Evolutionary conservation across 176 grass and related monocot species (phyloP), one percentile per base, ranked within the genome.

Genomic region (Cenchrus americanus): DNA sequence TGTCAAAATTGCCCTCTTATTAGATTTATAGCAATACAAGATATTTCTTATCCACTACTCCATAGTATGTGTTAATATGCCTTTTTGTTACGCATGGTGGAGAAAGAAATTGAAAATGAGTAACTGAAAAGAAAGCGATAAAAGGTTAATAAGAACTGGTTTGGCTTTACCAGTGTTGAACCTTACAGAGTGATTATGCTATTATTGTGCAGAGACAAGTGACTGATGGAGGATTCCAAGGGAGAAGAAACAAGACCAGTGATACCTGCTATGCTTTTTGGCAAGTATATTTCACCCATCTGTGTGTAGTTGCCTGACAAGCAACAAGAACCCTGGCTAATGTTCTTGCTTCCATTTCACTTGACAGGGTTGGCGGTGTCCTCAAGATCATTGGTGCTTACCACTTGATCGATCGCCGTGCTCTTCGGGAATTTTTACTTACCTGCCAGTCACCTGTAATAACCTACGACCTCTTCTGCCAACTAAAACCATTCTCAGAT

Each of bases 181-280:
- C 48, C 52, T 55, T 71, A 80, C 59, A 49, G 54, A 82, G 41
- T 72, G 18, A 34, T 52, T 84, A 18, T 49, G 72, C 32, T 78
- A 62, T 21, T 34, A 7, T 48, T 24, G 10, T 71, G 42, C 46
- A 96, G 96, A 98, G 91, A 51, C 96, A 94, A 94, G 87, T 62
- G 1, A 62, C 23, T 19, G 77, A 96, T 59, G 93, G 93, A 40
- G 96, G 93, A 37, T 95, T 98, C 71, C 96, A 98, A 74, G 96
- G 96, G 24, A 88, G 96, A 89, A 71, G 69, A 49, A 98, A 98
- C 80, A 98, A 95, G 74, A 19, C 50, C 41, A 95, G 85, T 42
- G 93, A 98, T 52, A 98, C 96, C 10, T 98, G 96, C 79, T 98
- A 98, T 75, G 96, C 96, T 12, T 98, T 98, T 90, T 96, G 96